Evolutionary conservation across 2,329 filamentous ascomycete species (phyloP), one percentile per base, ranked within the genome.

Genomic region (Verticillium zaregamsianum): DNA sequence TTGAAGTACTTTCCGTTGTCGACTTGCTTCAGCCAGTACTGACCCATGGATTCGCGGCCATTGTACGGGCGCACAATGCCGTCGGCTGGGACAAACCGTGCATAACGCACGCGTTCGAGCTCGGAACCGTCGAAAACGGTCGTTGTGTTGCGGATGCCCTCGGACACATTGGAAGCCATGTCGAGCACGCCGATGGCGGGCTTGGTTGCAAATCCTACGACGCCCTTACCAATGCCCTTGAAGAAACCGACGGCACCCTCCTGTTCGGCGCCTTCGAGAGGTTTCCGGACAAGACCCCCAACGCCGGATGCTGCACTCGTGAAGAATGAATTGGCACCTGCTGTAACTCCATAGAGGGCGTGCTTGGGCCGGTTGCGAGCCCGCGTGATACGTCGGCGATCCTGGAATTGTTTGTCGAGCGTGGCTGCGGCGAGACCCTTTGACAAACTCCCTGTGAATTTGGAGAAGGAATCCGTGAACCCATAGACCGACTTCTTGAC

Each of bases 401-500:
- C 93, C 74, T 99, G 96, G 79, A 98, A 99, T 73, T 99, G 94
- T 76, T 99, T 98, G 80, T 99, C 95, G 66, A 99, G 85, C 5
- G 94, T 97, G 20, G 95, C 95, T 37, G 93, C 95, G 2, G 95
- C 93, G 57, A 99, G 86, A 63, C 95, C 95, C 78, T 99, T 99
- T 68, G 93, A 96, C 76, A 99, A 90, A 74, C 92, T 96, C 59
- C 96, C 96, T 1, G 96, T 99, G 73, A 98, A 91, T 73, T 99
- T 99, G 68, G 93, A 95, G 79, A 99, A 93, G 71, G 92, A 97
- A 80, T 99, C 96, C 1, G 91, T 96, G 73, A 99, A 91, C 55
- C 95, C 96, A 75, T 97, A 99, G 12, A 99, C 94, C 0, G 93
- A 96, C 78, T 99, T 99, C 83, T 99, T 99, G 68, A 97, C 91